These are phyloP conservation scores for Mrakia frigida DNA, from an alignment of 768 basidiomycete genomes.

Conservation along the genomic window DNA sequence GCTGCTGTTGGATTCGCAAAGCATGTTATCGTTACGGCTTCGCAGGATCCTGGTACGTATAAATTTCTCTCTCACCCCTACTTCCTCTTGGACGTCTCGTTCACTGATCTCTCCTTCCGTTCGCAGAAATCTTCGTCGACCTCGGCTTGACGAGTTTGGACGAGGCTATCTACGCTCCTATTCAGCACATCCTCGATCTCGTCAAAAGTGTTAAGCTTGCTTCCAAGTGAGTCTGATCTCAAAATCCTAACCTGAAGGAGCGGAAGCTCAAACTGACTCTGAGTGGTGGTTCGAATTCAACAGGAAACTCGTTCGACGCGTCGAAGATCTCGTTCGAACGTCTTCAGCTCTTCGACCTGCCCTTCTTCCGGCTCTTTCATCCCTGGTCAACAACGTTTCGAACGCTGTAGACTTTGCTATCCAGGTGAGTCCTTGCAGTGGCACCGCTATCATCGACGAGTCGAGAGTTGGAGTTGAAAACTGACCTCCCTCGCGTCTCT, in stretches of 20 bases:
- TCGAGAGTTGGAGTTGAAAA: no score
- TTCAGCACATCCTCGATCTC: slow-evolving; percentile 74
- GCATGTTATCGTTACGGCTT: slow-evolving; percentile 67
- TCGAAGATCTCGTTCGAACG: slow-evolving; percentile 71
- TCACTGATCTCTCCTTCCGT: no score
- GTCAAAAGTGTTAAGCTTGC: slow-evolving; percentile 72
- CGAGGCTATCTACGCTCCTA: slow-evolving; percentile 68
- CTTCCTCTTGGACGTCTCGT: background rate
- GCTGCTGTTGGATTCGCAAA: slow-evolving; percentile 86
- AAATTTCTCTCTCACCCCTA: background rate
- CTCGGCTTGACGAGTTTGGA: slow-evolving; percentile 70
- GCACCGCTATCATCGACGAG: no score
- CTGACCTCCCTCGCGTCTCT: slow-evolving; percentile 32
- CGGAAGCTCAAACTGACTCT: background rate
- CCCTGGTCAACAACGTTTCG: slow-evolving; percentile 50
- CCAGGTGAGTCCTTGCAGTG: slow-evolving; percentile 55
- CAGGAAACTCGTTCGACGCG: slow-evolving; percentile 80
- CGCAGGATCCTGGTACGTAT: slow-evolving; percentile 67
- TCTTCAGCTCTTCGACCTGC: slow-evolving; percentile 61
- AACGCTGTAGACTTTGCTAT: slow-evolving; percentile 88
- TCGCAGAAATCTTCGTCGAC: slow-evolving; percentile 66
- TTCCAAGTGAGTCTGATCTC: slow-evolving; percentile 60
- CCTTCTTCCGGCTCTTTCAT: slow-evolving; percentile 36
- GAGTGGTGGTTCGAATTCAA: no score
- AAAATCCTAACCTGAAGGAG: background rate